Conservation (phyloP, 176 grass and related monocot species). For the Carex scoparia region DNA sequence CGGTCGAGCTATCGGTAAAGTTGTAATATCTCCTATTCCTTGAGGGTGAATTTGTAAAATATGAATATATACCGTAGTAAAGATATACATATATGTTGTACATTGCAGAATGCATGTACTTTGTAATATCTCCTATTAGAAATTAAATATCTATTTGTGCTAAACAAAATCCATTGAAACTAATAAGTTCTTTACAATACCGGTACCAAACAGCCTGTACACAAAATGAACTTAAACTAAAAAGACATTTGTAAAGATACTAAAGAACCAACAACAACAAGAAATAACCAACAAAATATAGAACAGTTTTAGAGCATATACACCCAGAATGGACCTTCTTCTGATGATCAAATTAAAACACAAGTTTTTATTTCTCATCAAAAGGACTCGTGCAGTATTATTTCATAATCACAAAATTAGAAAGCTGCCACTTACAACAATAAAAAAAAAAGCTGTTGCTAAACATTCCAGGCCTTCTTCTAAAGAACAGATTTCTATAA, state of each 20-base stretch:
- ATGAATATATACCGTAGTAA: not conserved
- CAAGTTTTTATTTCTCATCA: not conserved
- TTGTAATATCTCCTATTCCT: conserved; percentile 66
- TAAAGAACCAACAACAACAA: too few species aligned
- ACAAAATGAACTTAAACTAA: too few species aligned
- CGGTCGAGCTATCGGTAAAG: conserved; percentile 70
- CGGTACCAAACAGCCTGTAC: too few species aligned
- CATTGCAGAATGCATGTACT: not conserved
- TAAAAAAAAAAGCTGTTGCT: not conserved
- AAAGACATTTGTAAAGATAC: too few species aligned
- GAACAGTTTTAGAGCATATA: too few species aligned
- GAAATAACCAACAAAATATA: too few species aligned
- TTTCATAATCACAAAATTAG: not conserved
- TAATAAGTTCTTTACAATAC: too few species aligned
- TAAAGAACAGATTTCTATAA: not conserved
- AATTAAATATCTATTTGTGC: not conserved
- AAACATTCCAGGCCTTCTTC: not conserved
- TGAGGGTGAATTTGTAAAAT: conserved; percentile 24
- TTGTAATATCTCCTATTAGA: not conserved
- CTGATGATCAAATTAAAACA: not conserved
- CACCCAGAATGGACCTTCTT: too few species aligned
- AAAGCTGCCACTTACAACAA: too few species aligned
- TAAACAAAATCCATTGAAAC: not conserved
- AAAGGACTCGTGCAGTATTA: not conserved
- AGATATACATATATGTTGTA: not conserved